Conservation (phyloP, 495 filamentous ascomycete genomes). For the Aspergillus ellipticus region DNA sequence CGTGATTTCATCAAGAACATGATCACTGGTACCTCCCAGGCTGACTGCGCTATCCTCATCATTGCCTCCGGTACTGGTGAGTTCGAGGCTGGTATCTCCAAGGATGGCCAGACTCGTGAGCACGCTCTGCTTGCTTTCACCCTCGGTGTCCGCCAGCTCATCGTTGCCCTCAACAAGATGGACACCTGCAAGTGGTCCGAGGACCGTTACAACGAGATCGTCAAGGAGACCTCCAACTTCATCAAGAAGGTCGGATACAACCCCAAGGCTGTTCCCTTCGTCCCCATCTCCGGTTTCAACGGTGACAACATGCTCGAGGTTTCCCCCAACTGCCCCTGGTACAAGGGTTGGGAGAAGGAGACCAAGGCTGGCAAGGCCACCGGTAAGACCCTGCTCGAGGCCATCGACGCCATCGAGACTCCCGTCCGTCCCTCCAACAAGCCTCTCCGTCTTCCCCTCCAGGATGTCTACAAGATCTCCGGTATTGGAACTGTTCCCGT, state of each 20-base stretch:
- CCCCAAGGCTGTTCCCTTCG: slow-evolving; percentile 96
- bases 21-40: slow-evolving; percentile 99
- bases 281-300: slow-evolving; percentile 99
- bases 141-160: slow-evolving; percentile 99
- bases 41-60: slow-evolving; percentile 99
- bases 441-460: slow-evolving; percentile 98
- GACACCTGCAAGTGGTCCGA: slow-evolving; percentile 98
- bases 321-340: slow-evolving; percentile 97
- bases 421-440: slow-evolving; percentile 79
- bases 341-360: slow-evolving; percentile 99
- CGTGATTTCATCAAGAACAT: slow-evolving; percentile 99
- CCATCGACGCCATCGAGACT: slow-evolving; percentile 94
- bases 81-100: slow-evolving; percentile 99
- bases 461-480: slow-evolving; percentile 99
- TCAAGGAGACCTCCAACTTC: slow-evolving; percentile 99
- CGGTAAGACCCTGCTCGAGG: slow-evolving; percentile 98
- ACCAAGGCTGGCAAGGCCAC: slow-evolving; percentile 82
- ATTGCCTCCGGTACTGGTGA: slow-evolving; percentile 99
- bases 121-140: slow-evolving; percentile 99
- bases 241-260: slow-evolving; percentile 99
- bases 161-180: slow-evolving; percentile 99
- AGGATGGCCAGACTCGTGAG: slow-evolving; percentile 99
- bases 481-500: slow-evolving; percentile 99
- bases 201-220: slow-evolving; percentile 95
- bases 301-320: slow-evolving; percentile 98